These are phyloP conservation scores for Globisporangium yorkense DNA, from an alignment of 352 stramenopile species.

Conservation along the genomic window DNA sequence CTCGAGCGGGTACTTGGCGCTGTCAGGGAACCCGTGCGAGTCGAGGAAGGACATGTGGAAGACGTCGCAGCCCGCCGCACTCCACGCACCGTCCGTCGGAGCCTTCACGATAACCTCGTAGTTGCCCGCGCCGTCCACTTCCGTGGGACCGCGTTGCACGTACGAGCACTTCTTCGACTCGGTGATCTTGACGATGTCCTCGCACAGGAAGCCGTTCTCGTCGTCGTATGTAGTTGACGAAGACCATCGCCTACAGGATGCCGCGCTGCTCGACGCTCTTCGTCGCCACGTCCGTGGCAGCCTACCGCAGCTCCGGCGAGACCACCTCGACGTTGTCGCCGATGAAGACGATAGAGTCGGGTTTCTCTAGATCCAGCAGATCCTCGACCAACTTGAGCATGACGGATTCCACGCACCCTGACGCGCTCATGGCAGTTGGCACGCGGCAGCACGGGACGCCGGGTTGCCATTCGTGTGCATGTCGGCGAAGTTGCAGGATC, in stretches of 20 bases:
- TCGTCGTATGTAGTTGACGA: constrained; percentile 72
- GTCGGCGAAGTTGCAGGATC: constrained; percentile 63
- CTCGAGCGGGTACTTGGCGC: constrained; percentile 17
- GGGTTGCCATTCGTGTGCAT: constrained; percentile 49
- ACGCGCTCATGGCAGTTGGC: constrained; percentile 15
- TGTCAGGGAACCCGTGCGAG: constrained; percentile 32
- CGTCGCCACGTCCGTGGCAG: constrained; percentile 33
- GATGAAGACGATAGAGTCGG: constrained; percentile 61
- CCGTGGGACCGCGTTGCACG: constrained; percentile 32
- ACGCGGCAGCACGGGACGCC: constrained; percentile 22
- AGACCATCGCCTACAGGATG: constrained; percentile 53
- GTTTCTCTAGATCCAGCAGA: constrained; percentile 48
- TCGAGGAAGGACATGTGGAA: constrained; percentile 77
- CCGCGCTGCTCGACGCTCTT: constrained; percentile 25
- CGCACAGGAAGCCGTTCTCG: constrained; percentile 29
- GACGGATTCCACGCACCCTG: constrained; percentile 35
- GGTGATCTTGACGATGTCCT: constrained; percentile 32
- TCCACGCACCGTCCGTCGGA: constrained; percentile 32
- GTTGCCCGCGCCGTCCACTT: constrained; percentile 56
- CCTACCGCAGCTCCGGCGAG: constrained; percentile 14
- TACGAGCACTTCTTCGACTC: constrained; percentile 37
- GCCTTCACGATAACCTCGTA: constrained; percentile 50
- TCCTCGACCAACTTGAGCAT: constrained; percentile 48
- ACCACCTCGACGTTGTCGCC: constrained; percentile 54
- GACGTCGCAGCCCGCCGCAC: constrained; percentile 20